Evolutionary conservation across 2,329 filamentous ascomycete genomes (phyloP).

Genomic region (Alternaria angustiovoidea): DNA sequence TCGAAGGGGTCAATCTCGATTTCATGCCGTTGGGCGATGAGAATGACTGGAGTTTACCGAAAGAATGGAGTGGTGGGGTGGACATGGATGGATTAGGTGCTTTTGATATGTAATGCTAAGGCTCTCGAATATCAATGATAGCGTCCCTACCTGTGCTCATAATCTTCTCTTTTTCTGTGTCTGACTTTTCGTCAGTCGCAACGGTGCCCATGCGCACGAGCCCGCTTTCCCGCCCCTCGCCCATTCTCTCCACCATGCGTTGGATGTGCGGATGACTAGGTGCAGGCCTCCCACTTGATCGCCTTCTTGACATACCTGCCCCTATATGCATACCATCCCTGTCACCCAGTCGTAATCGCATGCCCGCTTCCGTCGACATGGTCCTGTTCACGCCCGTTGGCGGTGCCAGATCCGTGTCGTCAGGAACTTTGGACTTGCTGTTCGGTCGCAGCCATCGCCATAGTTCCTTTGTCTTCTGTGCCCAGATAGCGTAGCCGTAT

Average conservation of each 20-base stretch:
- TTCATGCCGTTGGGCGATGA: conserved; percentile 39
- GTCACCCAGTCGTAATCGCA: conserved; percentile 21
- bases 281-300: conserved; percentile 20
- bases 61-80: conserved; percentile 25
- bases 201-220: conserved; percentile 34
- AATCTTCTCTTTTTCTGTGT: conserved; percentile 1
- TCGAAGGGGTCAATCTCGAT: conserved; percentile 38
- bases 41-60: conserved; percentile 22
- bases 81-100: conserved; percentile 42
- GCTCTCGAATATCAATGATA: conserved; percentile 29
- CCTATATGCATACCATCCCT: neutral
- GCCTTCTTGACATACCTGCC: conserved; percentile 4
- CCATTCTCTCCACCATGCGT: conserved; percentile 39
- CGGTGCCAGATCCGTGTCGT: conserved; percentile 17
- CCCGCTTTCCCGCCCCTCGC: conserved; percentile 38
- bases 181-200: conserved; percentile 9
- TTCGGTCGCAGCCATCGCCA: conserved; percentile 40
- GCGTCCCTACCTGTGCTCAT: conserved; percentile 29
- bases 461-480: conserved; percentile 36
- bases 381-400: conserved; percentile 27
- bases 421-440: conserved; percentile 6
- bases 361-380: conserved; percentile 40
- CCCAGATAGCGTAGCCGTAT: conserved; percentile 51
- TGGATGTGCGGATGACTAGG: conserved; percentile 42
- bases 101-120: conserved; percentile 18